Base-by-base conservation (phyloP, 2,329 filamentous ascomycete species). In the Cladophialophora bantiana region DNA sequence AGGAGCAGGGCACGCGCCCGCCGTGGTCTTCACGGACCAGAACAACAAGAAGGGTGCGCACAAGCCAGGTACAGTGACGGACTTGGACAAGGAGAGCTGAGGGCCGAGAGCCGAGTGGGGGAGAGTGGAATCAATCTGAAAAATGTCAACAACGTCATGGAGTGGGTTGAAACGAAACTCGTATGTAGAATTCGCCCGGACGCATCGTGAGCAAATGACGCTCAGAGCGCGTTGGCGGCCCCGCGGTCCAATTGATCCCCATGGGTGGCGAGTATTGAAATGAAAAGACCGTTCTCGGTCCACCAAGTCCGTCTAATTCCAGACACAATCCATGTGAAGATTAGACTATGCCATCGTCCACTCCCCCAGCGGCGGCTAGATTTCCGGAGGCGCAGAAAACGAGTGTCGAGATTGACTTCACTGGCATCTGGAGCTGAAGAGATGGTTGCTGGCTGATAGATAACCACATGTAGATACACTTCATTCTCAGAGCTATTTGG, bases 1-100 rank as follows among this genome's bases (percentile, higher is more conserved):
- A 55, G 67, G 69, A n/a, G 65, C 69, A 12, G 58, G 59, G 3
- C 68, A 70, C 50, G 57, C 67, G 12, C 69, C 69, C n/a, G 67
- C 66, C 9, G 65, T 71, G 6, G 65, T 71, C 9, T 69, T 67
- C 42, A 64, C 66, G 13, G 67, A 70, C 38, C 67, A 71, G 60
- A 71, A 71, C 31, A 61, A 68, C 35, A 71, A 71, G 38, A 71
- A 70, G 58, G 69, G 68, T 56, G 68, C 65, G 55, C 67, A 71
- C 31, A 69, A 70, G 60, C 69, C 67, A 13, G 61, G 42, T 3
- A 68, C 69, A 7, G 54, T 71, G 59, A 69, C 59, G 10, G 55
- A 71, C 38, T 20, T 68, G 40, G 64, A 65, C 31, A 71, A 71
- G 63, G 67, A 68, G 26, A 54, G 15, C 26, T 64, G 60, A 66